Percentiles rank a stretch among this genome's conserved stretches.
Conservation (phyloP, 2,329 filamentous ascomycete genomes). For the Xylogone sp. region DNA sequence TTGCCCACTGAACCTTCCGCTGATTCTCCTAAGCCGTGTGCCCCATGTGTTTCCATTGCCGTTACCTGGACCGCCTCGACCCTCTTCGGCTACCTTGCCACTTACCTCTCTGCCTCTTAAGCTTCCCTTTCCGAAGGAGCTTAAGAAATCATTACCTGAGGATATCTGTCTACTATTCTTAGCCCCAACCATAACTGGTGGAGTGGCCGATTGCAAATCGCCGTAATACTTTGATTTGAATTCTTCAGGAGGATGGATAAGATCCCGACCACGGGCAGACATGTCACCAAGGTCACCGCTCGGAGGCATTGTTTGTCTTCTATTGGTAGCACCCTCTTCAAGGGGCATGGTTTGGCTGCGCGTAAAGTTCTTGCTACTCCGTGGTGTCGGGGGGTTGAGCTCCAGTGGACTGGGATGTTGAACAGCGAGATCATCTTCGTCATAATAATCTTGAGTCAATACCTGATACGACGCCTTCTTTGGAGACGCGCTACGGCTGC, state of each 20-base stretch:
- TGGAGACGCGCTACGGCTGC: slow-evolving; percentile 19
- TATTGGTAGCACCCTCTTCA: slow-evolving; percentile 42
- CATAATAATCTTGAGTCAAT: slow-evolving; percentile 40
- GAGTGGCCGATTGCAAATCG: slow-evolving; percentile 49
- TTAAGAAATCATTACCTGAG: slow-evolving; percentile 53
- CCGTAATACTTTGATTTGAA: slow-evolving; percentile 58
- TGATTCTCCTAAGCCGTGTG: slow-evolving; percentile 35
- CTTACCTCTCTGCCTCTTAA: slow-evolving; percentile 56
- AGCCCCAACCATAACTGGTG: slow-evolving; percentile 47
- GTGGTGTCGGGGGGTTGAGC: slow-evolving; percentile 41
- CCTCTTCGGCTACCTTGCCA: slow-evolving; percentile 71
- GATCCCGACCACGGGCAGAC: slow-evolving; percentile 2
- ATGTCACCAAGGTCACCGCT: slow-evolving; percentile 44
- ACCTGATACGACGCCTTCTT: slow-evolving; percentile 19
- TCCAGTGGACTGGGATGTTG: slow-evolving; percentile 50
- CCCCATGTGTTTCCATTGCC: slow-evolving; percentile 16
- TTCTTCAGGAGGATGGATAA: slow-evolving; percentile 12
- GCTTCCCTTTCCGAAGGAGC: slow-evolving; percentile 23
- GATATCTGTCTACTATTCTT: slow-evolving; percentile 45
- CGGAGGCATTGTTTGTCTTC: slow-evolving; percentile 38
- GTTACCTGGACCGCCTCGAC: slow-evolving; percentile 29
- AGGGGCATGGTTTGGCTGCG: slow-evolving; percentile 31
- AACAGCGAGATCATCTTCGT: slow-evolving; percentile 27
- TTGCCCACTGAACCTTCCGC: slow-evolving; percentile 14
- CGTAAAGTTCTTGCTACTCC: slow-evolving; percentile 32